These are phyloP conservation scores for Aspergillus oerlinghausenensis DNA, from an alignment of 2,329 filamentous ascomycete genomes.

Conservation along the genomic window DNA sequence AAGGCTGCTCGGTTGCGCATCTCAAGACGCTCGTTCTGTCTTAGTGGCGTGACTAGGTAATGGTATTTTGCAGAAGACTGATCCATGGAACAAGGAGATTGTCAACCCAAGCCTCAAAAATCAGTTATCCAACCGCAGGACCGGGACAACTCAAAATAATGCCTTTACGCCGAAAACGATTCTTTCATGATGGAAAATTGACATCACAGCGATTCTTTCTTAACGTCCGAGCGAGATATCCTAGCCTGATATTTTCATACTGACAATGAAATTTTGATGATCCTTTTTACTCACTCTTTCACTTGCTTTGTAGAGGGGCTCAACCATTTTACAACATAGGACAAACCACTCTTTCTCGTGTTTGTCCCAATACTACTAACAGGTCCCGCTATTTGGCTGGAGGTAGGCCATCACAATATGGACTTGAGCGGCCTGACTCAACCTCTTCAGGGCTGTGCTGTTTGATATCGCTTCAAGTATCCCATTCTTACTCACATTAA, in stretches of 20 bases:
- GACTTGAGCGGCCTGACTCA: neutral
- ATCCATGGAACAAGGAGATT: neutral
- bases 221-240: neutral
- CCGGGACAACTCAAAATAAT: neutral
- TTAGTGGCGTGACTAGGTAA: neutral
- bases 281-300: neutral
- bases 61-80: neutral
- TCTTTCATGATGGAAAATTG: neutral
- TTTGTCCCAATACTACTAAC: neutral
- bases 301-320: neutral
- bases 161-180: neutral
- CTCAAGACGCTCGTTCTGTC: neutral
- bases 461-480: neutral
- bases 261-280: neutral
- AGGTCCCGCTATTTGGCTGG: neutral
- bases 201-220: conserved; percentile 2
- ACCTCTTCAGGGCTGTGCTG: neutral
- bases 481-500: no score
- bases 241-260: neutral
- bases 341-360: neutral
- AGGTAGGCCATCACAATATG: neutral
- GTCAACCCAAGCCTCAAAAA: neutral
- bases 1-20: neutral
- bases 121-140: neutral
- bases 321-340: neutral